Evolutionary conservation across 2,329 filamentous ascomycete genomes (phyloP).

Genomic region (Penicillium digitatum): DNA sequence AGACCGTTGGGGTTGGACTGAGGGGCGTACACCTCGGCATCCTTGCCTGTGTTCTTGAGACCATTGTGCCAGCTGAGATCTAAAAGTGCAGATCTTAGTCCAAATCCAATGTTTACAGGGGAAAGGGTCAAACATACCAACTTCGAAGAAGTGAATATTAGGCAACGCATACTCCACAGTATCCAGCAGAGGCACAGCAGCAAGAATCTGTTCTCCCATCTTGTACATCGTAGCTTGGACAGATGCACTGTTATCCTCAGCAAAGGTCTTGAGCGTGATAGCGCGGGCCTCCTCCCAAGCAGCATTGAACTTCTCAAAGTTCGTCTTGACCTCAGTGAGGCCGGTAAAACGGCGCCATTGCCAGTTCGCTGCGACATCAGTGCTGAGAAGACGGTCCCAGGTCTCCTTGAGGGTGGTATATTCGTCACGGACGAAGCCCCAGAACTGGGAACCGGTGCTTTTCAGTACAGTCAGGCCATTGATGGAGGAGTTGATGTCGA

Average conservation of each 20-base stretch:
- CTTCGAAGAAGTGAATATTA: constrained; percentile 99
- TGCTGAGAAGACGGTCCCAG: constrained; percentile 93
- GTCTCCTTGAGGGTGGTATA: constrained; percentile 87
- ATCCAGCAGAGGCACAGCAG: constrained; percentile 65
- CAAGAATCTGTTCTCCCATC: constrained; percentile 86
- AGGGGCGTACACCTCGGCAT: constrained; percentile 92
- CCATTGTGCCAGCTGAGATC: constrained; percentile 97
- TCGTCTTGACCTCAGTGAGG: constrained; percentile 63
- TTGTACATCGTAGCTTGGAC: constrained; percentile 99
- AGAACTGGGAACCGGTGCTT: constrained; percentile 93
- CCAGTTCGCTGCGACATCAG: constrained; percentile 85
- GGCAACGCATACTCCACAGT: constrained; percentile 79
- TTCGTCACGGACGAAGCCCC: constrained; percentile 88
- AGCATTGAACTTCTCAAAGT: constrained; percentile 66
- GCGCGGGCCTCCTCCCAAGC: constrained; percentile 73
- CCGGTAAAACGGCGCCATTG: constrained; percentile 70
- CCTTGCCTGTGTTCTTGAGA: constrained; percentile 87
- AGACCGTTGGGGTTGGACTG: constrained; percentile 91
- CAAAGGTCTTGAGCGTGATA: constrained; percentile 89
- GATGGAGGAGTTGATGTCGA: constrained; percentile 73
- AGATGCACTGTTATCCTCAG: constrained; percentile 82
- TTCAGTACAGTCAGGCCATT: constrained; percentile 84
- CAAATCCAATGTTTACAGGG: background rate
- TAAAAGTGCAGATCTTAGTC: constrained; percentile 34
- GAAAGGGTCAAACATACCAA: constrained; percentile 48